Evolutionary conservation across 805 yeast genomes (phyloP).

Genomic region (Yarrowia keelungensis): DNA sequence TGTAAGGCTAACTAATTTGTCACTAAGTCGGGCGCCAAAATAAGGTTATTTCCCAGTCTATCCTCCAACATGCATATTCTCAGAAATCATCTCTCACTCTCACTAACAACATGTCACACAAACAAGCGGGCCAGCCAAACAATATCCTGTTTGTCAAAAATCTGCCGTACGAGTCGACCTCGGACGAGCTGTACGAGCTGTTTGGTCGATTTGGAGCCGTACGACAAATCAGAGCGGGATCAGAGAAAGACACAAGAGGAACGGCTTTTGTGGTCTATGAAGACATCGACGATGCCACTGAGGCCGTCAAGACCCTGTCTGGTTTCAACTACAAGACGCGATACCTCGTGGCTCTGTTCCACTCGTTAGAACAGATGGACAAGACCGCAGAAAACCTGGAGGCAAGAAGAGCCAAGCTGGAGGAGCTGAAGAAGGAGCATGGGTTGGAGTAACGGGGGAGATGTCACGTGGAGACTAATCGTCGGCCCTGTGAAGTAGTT

Average conservation of each 20-base stretch:
- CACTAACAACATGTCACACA: conserved; percentile 27
- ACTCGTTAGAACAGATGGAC: conserved; percentile 54
- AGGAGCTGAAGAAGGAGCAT: conserved; percentile 45
- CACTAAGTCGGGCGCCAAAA: too few relatives aligned
- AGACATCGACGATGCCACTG: conserved; percentile 56
- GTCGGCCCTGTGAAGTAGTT: too few relatives aligned
- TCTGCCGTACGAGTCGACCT: conserved; percentile 59
- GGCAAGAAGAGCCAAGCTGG: conserved; percentile 46
- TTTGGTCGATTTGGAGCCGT: conserved; percentile 64
- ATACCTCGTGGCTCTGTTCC: conserved; percentile 61
- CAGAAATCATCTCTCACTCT: background rate
- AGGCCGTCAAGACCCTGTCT: conserved; percentile 61
- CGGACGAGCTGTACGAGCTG: conserved; percentile 58
- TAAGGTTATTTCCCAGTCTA: too few relatives aligned
- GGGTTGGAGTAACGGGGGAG: conserved; percentile 41
- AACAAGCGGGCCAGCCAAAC: conserved; percentile 45
- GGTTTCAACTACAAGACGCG: conserved; percentile 68
- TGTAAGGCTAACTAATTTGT: too few relatives aligned
- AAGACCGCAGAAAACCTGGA: conserved; percentile 48
- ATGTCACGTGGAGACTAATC: too few relatives aligned
- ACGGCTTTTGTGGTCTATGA: conserved; percentile 64
- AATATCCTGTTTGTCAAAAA: conserved; percentile 61
- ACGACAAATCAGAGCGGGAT: conserved; percentile 59
- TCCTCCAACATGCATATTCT: background rate
- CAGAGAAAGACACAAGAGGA: conserved; percentile 54